phyloP scores from a whole-genome alignment of 805 yeast species.

The Wickerhamiella domercqiae region DNA sequence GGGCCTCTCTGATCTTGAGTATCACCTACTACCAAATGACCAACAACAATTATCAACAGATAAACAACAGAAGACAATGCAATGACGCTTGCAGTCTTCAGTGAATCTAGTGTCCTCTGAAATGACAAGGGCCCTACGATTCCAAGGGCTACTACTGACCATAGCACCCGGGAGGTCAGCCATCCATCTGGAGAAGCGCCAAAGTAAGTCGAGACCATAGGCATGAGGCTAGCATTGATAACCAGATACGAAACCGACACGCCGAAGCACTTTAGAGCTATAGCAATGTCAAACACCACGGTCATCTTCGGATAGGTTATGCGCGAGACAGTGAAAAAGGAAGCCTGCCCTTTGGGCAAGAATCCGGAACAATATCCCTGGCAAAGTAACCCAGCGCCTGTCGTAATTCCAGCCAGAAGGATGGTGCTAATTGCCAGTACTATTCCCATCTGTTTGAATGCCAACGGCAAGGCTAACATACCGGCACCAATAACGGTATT shows the following conservation, averaged over 20 bases:
- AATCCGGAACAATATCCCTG: conserved; percentile 22
- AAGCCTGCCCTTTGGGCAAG: conserved; percentile 44
- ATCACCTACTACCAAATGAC: conserved; percentile 51
- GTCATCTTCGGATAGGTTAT: conserved; percentile 56
- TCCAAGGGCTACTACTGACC: conserved; percentile 18
- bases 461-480: conserved; percentile 58
- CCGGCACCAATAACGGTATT: conserved; percentile 74
- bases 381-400: conserved; percentile 41
- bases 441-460: conserved; percentile 49
- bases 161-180: conserved; percentile 28
- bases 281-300: conserved; percentile 55
- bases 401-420: conserved; percentile 43
- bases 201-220: conserved; percentile 27
- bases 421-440: conserved; percentile 40
- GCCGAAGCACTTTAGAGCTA: conserved; percentile 65
- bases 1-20: conserved; percentile 36
- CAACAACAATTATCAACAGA: conserved; percentile 53
- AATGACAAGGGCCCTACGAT: conserved; percentile 52
- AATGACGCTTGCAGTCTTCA: conserved; percentile 70
- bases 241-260: conserved; percentile 63
- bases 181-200: conserved; percentile 25
- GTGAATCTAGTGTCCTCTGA: conserved; percentile 59
- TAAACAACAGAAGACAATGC: conserved; percentile 73
- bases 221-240: conserved; percentile 63
- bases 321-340: conserved; percentile 51